Conservation (phyloP, 83 land plant genomes). For the Diphasiastrum complanatum region DNA sequence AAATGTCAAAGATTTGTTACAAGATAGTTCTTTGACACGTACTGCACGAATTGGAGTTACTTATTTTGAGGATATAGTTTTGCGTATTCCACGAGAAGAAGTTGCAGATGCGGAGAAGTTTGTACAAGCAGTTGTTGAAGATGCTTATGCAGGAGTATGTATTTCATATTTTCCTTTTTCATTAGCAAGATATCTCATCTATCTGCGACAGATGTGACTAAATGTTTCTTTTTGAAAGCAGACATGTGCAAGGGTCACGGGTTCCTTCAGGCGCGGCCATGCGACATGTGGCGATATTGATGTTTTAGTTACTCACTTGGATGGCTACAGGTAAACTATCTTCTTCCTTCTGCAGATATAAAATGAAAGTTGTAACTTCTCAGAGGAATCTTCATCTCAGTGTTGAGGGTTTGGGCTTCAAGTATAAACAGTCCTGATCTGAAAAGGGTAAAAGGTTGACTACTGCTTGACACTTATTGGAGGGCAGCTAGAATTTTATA, state of each 20-base stretch:
- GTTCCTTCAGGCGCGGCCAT: slow-evolving; percentile 23
- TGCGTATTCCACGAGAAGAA: slow-evolving; percentile 23
- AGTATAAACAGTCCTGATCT: no score
- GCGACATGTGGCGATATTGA: slow-evolving; percentile 28
- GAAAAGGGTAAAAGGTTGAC: no score
- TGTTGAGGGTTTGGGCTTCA: no score
- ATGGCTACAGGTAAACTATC: slow-evolving; percentile 24
- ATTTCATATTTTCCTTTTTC: background rate
- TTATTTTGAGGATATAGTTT: slow-evolving; percentile 15
- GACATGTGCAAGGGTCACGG: slow-evolving; percentile 18
- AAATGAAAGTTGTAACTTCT: no score
- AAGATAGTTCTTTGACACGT: slow-evolving; percentile 10
- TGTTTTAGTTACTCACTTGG: slow-evolving; percentile 21
- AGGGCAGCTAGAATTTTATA: no score
- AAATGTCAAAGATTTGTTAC: slow-evolving; percentile 6
- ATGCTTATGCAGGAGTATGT: slow-evolving; percentile 23
- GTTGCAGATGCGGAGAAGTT: slow-evolving; percentile 18
- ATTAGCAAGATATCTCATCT: background rate
- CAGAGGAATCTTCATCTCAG: no score
- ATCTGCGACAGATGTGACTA: background rate
- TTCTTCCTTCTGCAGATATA: no score
- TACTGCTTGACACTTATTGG: no score
- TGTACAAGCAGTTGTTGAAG: slow-evolving; percentile 14
- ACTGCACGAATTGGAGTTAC: slow-evolving; percentile 22
- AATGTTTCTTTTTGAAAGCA: background rate